A percentile compares a stretch with the other conserved stretches of the same genome.
Conservation (phyloP, 73 alveolate species). For the Paramecium tetraurelia region DNA sequence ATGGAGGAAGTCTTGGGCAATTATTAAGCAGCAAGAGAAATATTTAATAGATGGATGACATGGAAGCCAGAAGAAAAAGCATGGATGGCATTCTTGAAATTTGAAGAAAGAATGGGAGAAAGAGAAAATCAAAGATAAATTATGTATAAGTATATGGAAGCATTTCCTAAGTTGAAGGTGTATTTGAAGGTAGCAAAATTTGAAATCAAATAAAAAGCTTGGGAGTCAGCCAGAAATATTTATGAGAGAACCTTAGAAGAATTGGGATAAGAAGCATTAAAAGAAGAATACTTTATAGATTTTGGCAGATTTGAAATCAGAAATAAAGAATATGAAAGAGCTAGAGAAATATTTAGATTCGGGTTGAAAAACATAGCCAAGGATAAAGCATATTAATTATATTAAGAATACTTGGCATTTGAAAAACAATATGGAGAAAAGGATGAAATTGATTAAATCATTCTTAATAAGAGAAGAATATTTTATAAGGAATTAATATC, state of each 20-base stretch:
- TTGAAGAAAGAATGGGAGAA: constrained; percentile 96
- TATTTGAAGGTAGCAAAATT: constrained; percentile 97
- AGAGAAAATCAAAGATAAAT: constrained; percentile 85
- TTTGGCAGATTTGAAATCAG: constrained; percentile 93
- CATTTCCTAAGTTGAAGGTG: constrained; percentile 79
- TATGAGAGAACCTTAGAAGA: constrained; percentile 95
- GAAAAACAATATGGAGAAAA: constrained; percentile 96
- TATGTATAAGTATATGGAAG: constrained; percentile 88
- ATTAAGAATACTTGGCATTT: constrained; percentile 88
- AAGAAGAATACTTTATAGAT: constrained; percentile 89
- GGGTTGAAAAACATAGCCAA: constrained; percentile 86
- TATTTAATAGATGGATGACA: constrained; percentile 96
- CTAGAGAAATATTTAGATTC: constrained; percentile 91
- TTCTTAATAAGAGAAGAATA: constrained; percentile 88
- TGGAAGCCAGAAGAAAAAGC: constrained; percentile 95
- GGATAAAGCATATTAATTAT: constrained; percentile 79
- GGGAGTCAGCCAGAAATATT: constrained; percentile 85
- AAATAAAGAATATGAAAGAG: constrained; percentile 94
- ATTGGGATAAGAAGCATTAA: constrained; percentile 86
- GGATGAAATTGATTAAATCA: constrained; percentile 95
- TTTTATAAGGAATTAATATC: constrained; percentile 59
- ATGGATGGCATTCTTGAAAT: constrained; percentile 90
- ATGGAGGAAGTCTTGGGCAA: constrained; percentile 98
- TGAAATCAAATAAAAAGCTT: constrained; percentile 92
- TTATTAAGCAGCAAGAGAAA: constrained; percentile 90